Evolutionary conservation across 495 filamentous ascomycete genomes (phyloP), one percentile per base, ranked within the genome.

Genomic region (Daldinia vernicosa): DNA sequence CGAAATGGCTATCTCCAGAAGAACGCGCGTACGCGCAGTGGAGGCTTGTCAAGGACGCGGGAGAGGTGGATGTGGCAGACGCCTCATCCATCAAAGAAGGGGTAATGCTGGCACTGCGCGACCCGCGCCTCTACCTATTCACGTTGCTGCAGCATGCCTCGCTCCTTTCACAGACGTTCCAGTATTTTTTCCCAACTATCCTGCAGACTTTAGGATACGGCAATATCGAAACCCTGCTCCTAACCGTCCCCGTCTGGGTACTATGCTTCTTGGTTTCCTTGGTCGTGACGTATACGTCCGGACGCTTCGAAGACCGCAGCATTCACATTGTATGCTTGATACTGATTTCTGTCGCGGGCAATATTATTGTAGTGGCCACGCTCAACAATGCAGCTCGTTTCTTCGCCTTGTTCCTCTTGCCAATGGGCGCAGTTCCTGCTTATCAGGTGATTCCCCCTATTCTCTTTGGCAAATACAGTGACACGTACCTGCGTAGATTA

Each of bases 141-240:
- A 80, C 80, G n/a, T 67, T 84, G 24, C 73, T 84, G 37, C 82
- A 84, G 61, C 75, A 84, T 63, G 71, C 78, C 39, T 81, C 79
- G 51, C 54, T 84, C 14, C 74, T 80, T 11, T 77, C 74, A 0
- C 80, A 82, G 40, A 79, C 79, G 0, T 85, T 84, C 61, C 80
- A 82, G 39, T 81, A 84, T 64, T 84, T 88, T 77, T 88, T 88
- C 80, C 86, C 86, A 0, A 87, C 81, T 24, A 84, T 87, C 52
- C 80, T 87, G 9, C 74, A 81, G 57, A 86, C 82, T 0, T 78
- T 89, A 0, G 86, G 85, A 3, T 87, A 83, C 67, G 80, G 78
- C 53, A 77, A 65, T 26, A 87, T 83, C 35, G 72, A 84, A 12
- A 87, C 86, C 0, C 78, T 88, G 12, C 82, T 83, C 22, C 78